Evolutionary conservation across 1,284 basidiomycete genomes (phyloP).

Genomic region (Ustilago trichophora): DNA sequence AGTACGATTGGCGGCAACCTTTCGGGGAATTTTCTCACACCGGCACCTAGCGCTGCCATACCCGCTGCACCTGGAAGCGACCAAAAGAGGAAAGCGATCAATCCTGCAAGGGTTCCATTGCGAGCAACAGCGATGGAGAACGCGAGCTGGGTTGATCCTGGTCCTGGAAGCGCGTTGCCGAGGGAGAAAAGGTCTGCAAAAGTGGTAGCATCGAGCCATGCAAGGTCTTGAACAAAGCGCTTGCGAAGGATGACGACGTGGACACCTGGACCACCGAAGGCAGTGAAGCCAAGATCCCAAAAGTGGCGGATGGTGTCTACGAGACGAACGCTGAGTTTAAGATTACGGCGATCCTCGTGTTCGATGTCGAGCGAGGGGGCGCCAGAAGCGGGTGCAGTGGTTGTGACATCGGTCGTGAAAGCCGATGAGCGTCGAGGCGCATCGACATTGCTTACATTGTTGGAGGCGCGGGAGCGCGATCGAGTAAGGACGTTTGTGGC

Average conservation of each 20-base stretch:
- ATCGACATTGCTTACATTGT: neutral
- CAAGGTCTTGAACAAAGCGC: conserved; percentile 52
- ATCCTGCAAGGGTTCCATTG: conserved; percentile 66
- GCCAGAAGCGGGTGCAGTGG: conserved; percentile 1
- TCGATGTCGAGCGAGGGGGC: conserved; percentile 9
- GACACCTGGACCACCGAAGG: conserved; percentile 39
- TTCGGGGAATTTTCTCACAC: conserved; percentile 70
- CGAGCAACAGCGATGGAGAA: conserved; percentile 67
- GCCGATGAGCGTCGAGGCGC: neutral
- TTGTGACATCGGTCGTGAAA: neutral
- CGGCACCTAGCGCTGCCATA: conserved; percentile 71
- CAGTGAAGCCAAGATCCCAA: conserved; percentile 56
- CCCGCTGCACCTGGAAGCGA: conserved; percentile 70
- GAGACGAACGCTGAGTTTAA: conserved; percentile 38
- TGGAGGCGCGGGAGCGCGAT: conserved; percentile 12
- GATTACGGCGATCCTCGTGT: conserved; percentile 20
- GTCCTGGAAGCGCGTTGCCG: conserved; percentile 69
- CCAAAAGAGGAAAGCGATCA: conserved; percentile 68
- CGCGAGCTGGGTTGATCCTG: conserved; percentile 68
- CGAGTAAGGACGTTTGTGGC: conserved; percentile 12
- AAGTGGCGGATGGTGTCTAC: conserved; percentile 45
- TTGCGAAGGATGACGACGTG: conserved; percentile 49
- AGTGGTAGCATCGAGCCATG: conserved; percentile 54
- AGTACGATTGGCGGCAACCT: conserved; percentile 71
- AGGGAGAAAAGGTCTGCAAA: conserved; percentile 68